Conservation (phyloP, 148 eudicot species). For the Heliosperma pusillum region DNA sequence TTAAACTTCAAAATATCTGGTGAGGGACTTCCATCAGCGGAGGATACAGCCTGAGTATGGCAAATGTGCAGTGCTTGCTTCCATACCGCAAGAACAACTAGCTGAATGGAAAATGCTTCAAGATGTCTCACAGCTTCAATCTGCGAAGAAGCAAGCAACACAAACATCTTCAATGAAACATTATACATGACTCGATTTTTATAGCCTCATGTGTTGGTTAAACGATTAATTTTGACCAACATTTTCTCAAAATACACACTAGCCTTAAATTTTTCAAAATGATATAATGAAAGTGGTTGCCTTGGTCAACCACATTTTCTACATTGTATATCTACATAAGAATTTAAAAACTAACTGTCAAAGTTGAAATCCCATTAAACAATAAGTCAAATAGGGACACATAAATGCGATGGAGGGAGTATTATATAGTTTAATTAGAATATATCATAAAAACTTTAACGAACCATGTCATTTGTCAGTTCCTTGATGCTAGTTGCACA, state of each 20-base stretch:
- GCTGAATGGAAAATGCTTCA: constrained; percentile 95
- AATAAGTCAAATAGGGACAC: not conserved
- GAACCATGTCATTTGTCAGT: constrained; percentile 72
- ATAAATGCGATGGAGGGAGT: not conserved
- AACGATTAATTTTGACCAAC: too few species aligned
- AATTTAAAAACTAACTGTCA: not conserved
- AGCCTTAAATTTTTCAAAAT: not conserved
- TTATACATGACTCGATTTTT: not conserved
- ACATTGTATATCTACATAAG: not conserved
- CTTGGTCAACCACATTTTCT: not conserved
- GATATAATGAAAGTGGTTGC: not conserved
- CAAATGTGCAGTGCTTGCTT: constrained; percentile 88
- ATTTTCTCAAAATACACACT: not conserved
- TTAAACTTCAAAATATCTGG: constrained; percentile 38
- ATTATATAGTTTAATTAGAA: not conserved
- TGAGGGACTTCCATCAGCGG: constrained; percentile 60
- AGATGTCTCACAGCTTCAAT: constrained; percentile 53
- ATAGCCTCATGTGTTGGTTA: not conserved
- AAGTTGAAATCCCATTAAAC: too few species aligned
- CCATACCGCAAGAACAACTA: constrained; percentile 88
- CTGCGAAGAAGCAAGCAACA: constrained; percentile 36
- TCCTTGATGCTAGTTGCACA: constrained; percentile 75
- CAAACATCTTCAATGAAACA: not conserved
- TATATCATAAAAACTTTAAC: not conserved
- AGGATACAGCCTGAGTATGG: constrained; percentile 79